Percentiles rank a stretch among this genome's conserved stretches.
Evolutionary conservation across 73 alveolate genomes (phyloP).

Genomic region (Paramecium primaurelia): DNA sequence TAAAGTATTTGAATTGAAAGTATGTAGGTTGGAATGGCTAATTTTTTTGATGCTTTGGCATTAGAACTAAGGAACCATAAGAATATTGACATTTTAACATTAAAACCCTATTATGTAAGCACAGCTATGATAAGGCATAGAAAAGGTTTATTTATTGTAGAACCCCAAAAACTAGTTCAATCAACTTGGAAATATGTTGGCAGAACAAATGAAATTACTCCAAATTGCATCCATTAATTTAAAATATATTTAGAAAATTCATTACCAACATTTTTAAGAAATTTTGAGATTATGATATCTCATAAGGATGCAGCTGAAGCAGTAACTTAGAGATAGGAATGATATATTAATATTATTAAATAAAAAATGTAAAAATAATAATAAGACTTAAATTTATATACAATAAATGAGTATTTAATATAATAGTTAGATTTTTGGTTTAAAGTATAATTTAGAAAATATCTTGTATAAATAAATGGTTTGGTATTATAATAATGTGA

Average conservation of each 20-base stretch:
- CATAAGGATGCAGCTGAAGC: neutral
- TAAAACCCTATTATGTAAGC: neutral
- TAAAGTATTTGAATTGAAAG: neutral
- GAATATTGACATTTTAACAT: neutral
- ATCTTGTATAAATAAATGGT: no score
- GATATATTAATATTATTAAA: neutral
- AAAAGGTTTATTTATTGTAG: neutral
- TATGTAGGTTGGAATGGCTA: neutral
- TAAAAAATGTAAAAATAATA: neutral
- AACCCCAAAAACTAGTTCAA: neutral
- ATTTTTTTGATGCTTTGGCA: neutral
- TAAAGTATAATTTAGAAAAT: no score
- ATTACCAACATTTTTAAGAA: neutral
- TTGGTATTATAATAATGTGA: no score
- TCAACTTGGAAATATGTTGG: neutral
- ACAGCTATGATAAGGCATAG: neutral
- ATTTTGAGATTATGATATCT: neutral
- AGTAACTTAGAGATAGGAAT: neutral
- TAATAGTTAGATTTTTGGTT: no score
- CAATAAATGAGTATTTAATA: no score
- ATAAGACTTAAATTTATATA: no score
- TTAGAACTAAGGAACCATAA: neutral
- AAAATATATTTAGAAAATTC: neutral
- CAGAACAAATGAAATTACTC: neutral
- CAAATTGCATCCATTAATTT: neutral